Conservation (phyloP, 345 rosid species). For the Syzygium grande region DNA sequence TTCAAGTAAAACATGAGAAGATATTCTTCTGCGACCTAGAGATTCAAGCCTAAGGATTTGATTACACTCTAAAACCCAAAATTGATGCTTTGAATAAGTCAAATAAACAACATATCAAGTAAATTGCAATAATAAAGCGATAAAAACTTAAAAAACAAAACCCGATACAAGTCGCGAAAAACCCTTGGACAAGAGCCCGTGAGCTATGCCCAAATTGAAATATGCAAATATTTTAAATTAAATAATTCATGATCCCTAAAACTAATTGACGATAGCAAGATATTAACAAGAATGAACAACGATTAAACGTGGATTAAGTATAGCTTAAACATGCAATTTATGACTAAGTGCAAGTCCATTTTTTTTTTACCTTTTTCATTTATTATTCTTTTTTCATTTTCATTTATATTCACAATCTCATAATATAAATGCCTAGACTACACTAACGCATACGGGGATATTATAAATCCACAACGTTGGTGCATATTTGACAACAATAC, state of each 20-base stretch:
- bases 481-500: too few relatives aligned
- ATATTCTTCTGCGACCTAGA: too few relatives aligned
- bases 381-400: neutral
- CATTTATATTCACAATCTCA: neutral
- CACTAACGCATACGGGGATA: neutral
- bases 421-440: neutral
- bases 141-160: too few relatives aligned
- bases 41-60: too few relatives aligned
- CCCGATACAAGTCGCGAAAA: too few relatives aligned
- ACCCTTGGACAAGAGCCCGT: too few relatives aligned
- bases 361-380: neutral
- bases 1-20: neutral
- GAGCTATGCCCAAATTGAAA: too few relatives aligned
- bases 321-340: neutral
- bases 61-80: neutral
- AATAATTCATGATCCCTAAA: neutral
- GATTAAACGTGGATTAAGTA: neutral
- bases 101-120: too few relatives aligned
- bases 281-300: neutral
- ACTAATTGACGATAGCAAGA: neutral
- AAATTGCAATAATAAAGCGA: too few relatives aligned
- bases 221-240: neutral
- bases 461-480: too few relatives aligned
- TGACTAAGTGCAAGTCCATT: neutral
- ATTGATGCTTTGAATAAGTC: too few relatives aligned